Evolutionary conservation across 1,284 basidiomycete genomes (phyloP).

Genomic region (Malassezia sympodialis): DNA sequence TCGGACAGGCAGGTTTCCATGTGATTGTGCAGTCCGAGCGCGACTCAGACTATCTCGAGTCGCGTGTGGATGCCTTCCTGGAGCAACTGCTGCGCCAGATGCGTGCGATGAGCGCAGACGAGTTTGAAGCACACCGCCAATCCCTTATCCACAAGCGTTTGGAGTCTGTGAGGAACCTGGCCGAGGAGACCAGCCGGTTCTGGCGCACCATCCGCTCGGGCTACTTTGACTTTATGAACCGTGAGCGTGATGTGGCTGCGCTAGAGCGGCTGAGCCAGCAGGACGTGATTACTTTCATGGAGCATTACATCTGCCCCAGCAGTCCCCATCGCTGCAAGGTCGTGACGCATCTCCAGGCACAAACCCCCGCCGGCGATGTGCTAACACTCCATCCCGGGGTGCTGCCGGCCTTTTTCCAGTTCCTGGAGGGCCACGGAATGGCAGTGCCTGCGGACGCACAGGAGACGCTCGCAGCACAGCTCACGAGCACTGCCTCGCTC

Average conservation of each 20-base stretch:
- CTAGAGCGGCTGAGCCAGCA: slow-evolving; percentile 62
- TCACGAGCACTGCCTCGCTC: slow-evolving; percentile 50
- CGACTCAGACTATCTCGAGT: slow-evolving; percentile 70
- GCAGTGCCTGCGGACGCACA: slow-evolving; percentile 54
- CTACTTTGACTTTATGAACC: slow-evolving; percentile 50
- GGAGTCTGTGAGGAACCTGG: slow-evolving; percentile 42
- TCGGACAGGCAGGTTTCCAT: slow-evolving; percentile 65
- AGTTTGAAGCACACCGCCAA: slow-evolving; percentile 35
- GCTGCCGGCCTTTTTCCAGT: slow-evolving; percentile 57
- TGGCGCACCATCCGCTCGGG: slow-evolving; percentile 60
- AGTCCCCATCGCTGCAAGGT: slow-evolving; percentile 28
- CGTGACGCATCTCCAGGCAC: slow-evolving; percentile 46
- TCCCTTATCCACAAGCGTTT: slow-evolving; percentile 42
- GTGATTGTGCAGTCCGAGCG: slow-evolving; percentile 86
- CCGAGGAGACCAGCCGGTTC: slow-evolving; percentile 44
- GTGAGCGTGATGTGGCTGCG: slow-evolving; percentile 60
- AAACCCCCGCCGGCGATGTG: slow-evolving; percentile 39
- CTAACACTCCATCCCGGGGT: slow-evolving; percentile 61
- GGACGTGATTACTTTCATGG: slow-evolving; percentile 69
- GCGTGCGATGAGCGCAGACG: slow-evolving; percentile 28
- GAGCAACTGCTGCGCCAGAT: slow-evolving; percentile 56
- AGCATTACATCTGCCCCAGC: slow-evolving; percentile 57
- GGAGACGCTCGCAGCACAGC: slow-evolving; percentile 52
- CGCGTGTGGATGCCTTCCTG: slow-evolving; percentile 77
- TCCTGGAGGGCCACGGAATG: slow-evolving; percentile 55